Percentiles rank a stretch among this genome's conserved stretches.
Conservation (phyloP, 225 moss, liverwort and hornwort genomes). For the Physcomitrium patens region DNA sequence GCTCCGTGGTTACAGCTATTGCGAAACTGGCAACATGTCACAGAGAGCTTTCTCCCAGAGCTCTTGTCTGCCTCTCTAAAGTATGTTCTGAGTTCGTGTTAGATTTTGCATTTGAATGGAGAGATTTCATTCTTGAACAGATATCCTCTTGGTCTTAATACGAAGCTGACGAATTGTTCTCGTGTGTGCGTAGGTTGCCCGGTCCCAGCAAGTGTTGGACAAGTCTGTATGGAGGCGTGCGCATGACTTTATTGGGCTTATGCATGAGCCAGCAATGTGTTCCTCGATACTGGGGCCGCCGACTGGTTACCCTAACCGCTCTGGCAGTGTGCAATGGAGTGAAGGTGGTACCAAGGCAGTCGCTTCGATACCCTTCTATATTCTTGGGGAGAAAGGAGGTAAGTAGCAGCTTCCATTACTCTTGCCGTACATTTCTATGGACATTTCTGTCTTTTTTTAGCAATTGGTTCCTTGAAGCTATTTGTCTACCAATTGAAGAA, state of each 20-base stretch:
- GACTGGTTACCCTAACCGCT: slow-evolving; percentile 63
- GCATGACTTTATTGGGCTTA: slow-evolving; percentile 86
- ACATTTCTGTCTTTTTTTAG: not conserved
- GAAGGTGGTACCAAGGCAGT: slow-evolving; percentile 86
- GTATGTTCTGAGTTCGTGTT: slow-evolving; percentile 36
- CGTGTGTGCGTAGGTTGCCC: slow-evolving; percentile 61
- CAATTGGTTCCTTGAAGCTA: not conserved
- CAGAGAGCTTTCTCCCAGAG: slow-evolving; percentile 86
- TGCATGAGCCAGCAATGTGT: slow-evolving; percentile 96
- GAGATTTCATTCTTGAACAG: not conserved
- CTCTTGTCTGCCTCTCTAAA: slow-evolving; percentile 94
- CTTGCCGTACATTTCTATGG: not conserved
- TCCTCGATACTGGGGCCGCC: slow-evolving; percentile 87
- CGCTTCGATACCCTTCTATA: slow-evolving; percentile 85
- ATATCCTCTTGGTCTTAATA: slow-evolving; percentile 10
- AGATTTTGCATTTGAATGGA: not conserved
- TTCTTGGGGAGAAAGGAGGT: slow-evolving; percentile 91
- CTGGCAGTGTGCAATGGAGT: slow-evolving; percentile 83
- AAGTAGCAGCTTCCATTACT: slow-evolving; percentile 3
- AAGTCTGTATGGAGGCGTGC: slow-evolving; percentile 88
- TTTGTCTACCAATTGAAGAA: not conserved
- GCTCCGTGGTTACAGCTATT: slow-evolving; percentile 92
- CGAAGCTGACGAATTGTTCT: slow-evolving; percentile 7
- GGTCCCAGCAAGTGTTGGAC: slow-evolving; percentile 90
- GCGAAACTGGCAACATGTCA: slow-evolving; percentile 92